Base-by-base conservation (phyloP, 768 basidiomycete species). In the Kwoniella europaea region DNA sequence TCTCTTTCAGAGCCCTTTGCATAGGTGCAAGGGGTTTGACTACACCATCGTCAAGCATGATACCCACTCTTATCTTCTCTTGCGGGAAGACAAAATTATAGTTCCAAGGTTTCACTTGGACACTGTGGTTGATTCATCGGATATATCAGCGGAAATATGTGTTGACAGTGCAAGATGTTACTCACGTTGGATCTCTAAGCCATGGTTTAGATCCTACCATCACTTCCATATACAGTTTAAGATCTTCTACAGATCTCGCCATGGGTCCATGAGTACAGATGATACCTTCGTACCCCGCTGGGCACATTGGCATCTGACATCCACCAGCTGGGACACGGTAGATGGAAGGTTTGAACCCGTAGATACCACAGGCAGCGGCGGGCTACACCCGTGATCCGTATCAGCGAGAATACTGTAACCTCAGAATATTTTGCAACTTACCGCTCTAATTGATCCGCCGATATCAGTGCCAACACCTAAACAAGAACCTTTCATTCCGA, bases 1-100 rank as follows among this genome's bases (percentile, higher is more conserved):
- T 18, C 18, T 50, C 46, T 18, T 89, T 85, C 46, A 93, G 79
- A 24, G 75, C 77, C 13, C 67, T 53, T 29, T 73, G 59, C 44
- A 79, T 69, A 9, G 76, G 76, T 7, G 69, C 62, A n/a, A 71
- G 71, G 15, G 74, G 78, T 13, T 57, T 18, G 16, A 79, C 78
- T 4, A 76, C 72, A 1, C 76, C 78, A 65, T 79, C 78, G 64
- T 77, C 63, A 66, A 68, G 58, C 73, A 78, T 72, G 7, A 78
- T 63, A 2, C 77, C 77, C 2, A 78, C 67, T 29, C 63, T 43
- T 1, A 66, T 67, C 29, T 57, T 20, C 65, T 43, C 18, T 57
- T 50, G 46, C 2, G 46, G 46, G 46, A 50, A 50, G 12, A 50
- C 13, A 4, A 18, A 5, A 50, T 50, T 50, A 6, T 50, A 50